These are phyloP conservation scores for Psilocybe azurescens DNA, from an alignment of 768 basidiomycete species.

Conservation along the genomic window DNA sequence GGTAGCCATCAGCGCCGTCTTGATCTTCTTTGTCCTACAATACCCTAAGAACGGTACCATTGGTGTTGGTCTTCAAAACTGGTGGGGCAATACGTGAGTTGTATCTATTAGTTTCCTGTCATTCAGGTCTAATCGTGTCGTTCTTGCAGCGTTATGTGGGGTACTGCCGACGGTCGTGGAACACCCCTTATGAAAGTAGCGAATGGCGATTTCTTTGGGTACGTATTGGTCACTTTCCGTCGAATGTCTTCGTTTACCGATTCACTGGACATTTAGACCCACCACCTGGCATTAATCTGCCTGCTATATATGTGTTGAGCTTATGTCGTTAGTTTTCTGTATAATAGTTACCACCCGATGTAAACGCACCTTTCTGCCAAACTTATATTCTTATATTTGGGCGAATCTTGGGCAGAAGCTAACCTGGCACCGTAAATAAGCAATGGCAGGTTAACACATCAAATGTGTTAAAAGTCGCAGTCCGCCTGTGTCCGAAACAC, in stretches of 20 bases:
- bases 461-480: too few relatives aligned
- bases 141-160: slow-evolving; percentile 36
- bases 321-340: slow-evolving; percentile 7
- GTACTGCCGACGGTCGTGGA: slow-evolving; percentile 45
- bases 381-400: neutral
- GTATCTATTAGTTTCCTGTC: slow-evolving; percentile 15
- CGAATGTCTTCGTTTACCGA: neutral
- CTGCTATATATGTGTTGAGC: neutral
- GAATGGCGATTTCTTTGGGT: slow-evolving; percentile 28
- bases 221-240: neutral
- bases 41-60: slow-evolving; percentile 68
- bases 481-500: neutral
- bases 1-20: slow-evolving; percentile 58
- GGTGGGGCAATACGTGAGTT: slow-evolving; percentile 75
- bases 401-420: neutral
- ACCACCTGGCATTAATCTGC: slow-evolving; percentile 23
- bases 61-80: slow-evolving; percentile 57
- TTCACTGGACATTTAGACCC: slow-evolving; percentile 16
- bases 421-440: too few relatives aligned
- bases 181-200: slow-evolving; percentile 39
- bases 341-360: slow-evolving; percentile 2
- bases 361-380: neutral
- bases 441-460: too few relatives aligned
- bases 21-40: slow-evolving; percentile 68
- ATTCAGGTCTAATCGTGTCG: slow-evolving; percentile 2